Conservation (phyloP, 208 protist genomes). For the Trypanosoma melophagium region DNA sequence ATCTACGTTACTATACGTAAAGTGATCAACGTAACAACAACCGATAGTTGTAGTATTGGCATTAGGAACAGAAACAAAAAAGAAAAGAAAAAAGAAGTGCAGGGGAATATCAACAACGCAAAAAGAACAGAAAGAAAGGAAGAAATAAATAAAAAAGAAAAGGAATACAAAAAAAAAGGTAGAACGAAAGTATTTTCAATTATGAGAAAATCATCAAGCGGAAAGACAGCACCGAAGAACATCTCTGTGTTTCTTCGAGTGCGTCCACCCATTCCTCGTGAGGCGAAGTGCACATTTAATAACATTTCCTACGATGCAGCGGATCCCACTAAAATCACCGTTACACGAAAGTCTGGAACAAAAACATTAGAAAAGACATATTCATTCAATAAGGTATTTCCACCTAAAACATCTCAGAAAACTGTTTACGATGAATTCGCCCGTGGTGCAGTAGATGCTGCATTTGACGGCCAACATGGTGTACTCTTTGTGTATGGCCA, state of each 20-base stretch:
- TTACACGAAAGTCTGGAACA: constrained; percentile 48
- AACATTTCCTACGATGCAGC: constrained; percentile 66
- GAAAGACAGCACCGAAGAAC: constrained; percentile 75
- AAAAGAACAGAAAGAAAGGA: constrained; percentile 18
- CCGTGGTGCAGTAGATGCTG: constrained; percentile 76
- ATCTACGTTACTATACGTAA: no score
- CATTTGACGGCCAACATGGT: constrained; percentile 87
- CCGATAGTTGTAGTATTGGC: neutral
- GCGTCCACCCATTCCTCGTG: constrained; percentile 64
- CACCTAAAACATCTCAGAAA: constrained; percentile 49
- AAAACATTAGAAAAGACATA: constrained; percentile 50
- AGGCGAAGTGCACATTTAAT: constrained; percentile 71
- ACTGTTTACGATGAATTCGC: constrained; percentile 80
- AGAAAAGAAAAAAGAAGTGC: neutral
- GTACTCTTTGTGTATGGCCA: constrained; percentile 92
- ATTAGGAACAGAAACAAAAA: constrained; percentile 14
- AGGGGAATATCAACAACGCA: neutral
- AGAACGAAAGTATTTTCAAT: neutral
- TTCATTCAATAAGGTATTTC: constrained; percentile 78
- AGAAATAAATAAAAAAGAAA: constrained; percentile 8
- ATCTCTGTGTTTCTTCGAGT: constrained; percentile 87
- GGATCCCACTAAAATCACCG: constrained; percentile 44
- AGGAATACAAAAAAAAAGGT: neutral
- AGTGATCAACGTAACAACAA: neutral
- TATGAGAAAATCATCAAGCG: constrained; percentile 23